A percentile compares a stretch with the other conserved stretches of the same genome.
Conservation (phyloP, 352 stramenopile species). For the Globisporangium okanoganense region DNA sequence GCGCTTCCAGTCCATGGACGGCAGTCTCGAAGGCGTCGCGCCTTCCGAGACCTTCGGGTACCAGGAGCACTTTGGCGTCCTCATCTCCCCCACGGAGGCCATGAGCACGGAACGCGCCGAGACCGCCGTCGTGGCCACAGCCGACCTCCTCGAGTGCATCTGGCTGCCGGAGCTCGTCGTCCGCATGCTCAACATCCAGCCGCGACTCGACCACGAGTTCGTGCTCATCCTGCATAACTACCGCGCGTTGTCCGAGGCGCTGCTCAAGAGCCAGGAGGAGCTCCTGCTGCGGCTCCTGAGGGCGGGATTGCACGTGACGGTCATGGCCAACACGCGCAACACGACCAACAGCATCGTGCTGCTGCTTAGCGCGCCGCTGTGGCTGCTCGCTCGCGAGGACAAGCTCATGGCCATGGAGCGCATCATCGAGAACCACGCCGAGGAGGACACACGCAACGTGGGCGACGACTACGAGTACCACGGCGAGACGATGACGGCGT, state of each 20-base stretch:
- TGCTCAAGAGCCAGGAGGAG: slow-evolving; percentile 31
- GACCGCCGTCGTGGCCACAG: slow-evolving; percentile 27
- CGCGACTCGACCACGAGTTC: slow-evolving; percentile 58
- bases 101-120: slow-evolving; percentile 24
- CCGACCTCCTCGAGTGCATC: slow-evolving; percentile 41
- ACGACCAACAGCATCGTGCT: slow-evolving; percentile 37
- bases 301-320: slow-evolving; percentile 45
- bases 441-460: slow-evolving; percentile 41
- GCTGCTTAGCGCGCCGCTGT: slow-evolving; percentile 52
- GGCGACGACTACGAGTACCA: slow-evolving; percentile 55
- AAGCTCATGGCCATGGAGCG: slow-evolving; percentile 65
- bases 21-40: slow-evolving; percentile 18
- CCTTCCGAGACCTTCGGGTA: slow-evolving; percentile 36
- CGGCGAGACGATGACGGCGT: slow-evolving; percentile 49
- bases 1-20: slow-evolving; percentile 21
- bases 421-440: slow-evolving; percentile 52
- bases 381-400: slow-evolving; percentile 53
- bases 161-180: slow-evolving; percentile 52
- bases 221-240: slow-evolving; percentile 46
- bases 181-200: slow-evolving; percentile 58
- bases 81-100: slow-evolving; percentile 35
- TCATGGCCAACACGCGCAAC: slow-evolving; percentile 53
- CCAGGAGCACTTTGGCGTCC: slow-evolving; percentile 52
- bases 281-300: slow-evolving; percentile 36
- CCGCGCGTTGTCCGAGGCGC: slow-evolving; percentile 15